Conservation (phyloP, 306 rosid species). For the Cucumis hystrix region DNA sequence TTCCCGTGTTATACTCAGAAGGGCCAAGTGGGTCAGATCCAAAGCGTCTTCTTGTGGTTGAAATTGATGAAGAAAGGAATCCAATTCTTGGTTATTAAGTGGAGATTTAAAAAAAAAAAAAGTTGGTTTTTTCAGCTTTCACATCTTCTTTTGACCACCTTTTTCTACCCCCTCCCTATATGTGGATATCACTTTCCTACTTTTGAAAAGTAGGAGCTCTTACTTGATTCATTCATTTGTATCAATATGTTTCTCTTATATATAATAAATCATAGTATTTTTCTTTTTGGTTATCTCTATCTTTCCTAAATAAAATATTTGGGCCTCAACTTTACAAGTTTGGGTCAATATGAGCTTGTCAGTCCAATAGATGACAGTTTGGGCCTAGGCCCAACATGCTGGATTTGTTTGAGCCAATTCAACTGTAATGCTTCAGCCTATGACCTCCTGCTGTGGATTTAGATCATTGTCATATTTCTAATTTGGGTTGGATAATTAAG, state of each 20-base stretch:
- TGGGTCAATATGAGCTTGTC: background rate
- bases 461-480: background rate
- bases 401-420: background rate
- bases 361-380: background rate
- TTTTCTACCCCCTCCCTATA: background rate
- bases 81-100: slow-evolving; percentile 53
- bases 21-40: slow-evolving; percentile 86
- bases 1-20: slow-evolving; percentile 75
- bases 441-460: background rate
- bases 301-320: background rate
- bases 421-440: background rate
- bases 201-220: background rate
- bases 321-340: background rate
- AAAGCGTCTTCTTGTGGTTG: slow-evolving; percentile 44
- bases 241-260: background rate
- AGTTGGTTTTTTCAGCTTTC: background rate
- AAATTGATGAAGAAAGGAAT: slow-evolving; percentile 84
- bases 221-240: background rate
- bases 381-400: background rate
- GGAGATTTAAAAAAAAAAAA: background rate
- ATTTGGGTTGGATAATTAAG: too few relatives aligned
- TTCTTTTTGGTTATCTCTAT: too few relatives aligned
- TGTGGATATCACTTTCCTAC: background rate
- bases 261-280: background rate
- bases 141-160: background rate